Base-by-base conservation (phyloP, 805 yeast species). In the Cyberlindnera samutprakarnensis region DNA sequence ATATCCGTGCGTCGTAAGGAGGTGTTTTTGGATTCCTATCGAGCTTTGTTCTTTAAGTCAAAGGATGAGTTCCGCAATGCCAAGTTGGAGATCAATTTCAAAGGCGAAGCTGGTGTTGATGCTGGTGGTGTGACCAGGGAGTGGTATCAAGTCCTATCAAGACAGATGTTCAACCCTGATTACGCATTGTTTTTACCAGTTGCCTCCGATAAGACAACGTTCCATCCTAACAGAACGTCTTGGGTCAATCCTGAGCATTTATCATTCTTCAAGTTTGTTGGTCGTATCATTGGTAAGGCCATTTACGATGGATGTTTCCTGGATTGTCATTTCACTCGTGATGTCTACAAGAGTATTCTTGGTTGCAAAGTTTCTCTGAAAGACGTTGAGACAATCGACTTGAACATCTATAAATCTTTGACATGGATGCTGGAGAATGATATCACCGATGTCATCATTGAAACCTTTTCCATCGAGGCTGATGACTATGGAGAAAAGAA, bases 51-150 rank as follows among this genome's bases (percentile, higher is more conserved):
- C 51, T 85, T 79, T 65, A 84, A 86, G 46, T 61, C 82, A 0
- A 73, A 75, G 20, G 83, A 76, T 8, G 90, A 81, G 35, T 74
- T 87, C 49, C 73, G 77, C 44, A 67, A 74, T 30, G 70, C 88
- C 2, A 79, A 78, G 43, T 61, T 92, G 44, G 88, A 81, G 31
- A 75, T 92, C 25, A 70, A 70, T n/a, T 92, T 92, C 62, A 77
- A 77, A 41, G 95, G 95, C 2, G 99, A 92, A 56, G 81, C 81
- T 33, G 99, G 97, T 44, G 84, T 92, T 30, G 99, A 92, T 65
- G 98, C 95, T 4, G 99, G 99, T 44, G 99, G 99, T 25, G 78
- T 92, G 12, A 84, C 96, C 0, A 68, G 99, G 49, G 99, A 92
- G 55, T 92, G 98, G 98, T 88, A 80, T 50, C 96, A 88, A 53